Conservation (phyloP, 495 filamentous ascomycete species). For the Penicillium odoratum region DNA sequence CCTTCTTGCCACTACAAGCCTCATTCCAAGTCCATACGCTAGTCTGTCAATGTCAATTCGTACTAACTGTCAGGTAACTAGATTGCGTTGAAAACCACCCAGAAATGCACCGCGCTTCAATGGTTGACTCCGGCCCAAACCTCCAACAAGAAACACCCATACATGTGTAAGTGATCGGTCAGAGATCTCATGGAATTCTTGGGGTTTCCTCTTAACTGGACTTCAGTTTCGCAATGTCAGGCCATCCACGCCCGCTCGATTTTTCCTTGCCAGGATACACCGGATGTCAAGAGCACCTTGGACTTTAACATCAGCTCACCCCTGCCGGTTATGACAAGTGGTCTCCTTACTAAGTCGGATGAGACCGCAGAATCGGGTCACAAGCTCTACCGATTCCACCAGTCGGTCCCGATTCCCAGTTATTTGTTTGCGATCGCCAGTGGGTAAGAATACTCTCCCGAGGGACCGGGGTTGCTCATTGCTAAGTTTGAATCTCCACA, state of each 20-base stretch:
- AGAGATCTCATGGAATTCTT: neutral
- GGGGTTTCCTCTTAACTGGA: neutral
- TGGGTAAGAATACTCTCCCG: constrained; percentile 44
- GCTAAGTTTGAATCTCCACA: constrained; percentile 11
- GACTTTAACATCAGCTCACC: constrained; percentile 85
- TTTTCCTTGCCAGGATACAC: constrained; percentile 96
- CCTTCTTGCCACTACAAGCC: neutral
- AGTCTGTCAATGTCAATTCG: constrained; percentile 1
- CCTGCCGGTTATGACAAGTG: constrained; percentile 84
- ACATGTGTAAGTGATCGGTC: constrained; percentile 65
- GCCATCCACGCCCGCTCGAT: constrained; percentile 91
- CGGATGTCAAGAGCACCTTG: constrained; percentile 89
- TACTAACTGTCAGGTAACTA: constrained; percentile 18
- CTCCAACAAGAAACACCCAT: constrained; percentile 87
- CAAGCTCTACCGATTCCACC: constrained; percentile 75
- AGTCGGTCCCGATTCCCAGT: constrained; percentile 87
- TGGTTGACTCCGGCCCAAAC: constrained; percentile 92
- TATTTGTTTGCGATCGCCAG: constrained; percentile 93
- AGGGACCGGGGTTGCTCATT: neutral
- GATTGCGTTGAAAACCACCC: constrained; percentile 68
- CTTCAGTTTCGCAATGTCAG: constrained; percentile 85
- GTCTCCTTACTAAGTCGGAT: constrained; percentile 62
- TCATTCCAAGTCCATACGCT: neutral
- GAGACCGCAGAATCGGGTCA: constrained; percentile 40
- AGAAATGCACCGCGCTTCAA: constrained; percentile 86